phyloP scores from a whole-genome alignment of 495 filamentous ascomycete genomes.

The Schizothecium vesticola region DNA sequence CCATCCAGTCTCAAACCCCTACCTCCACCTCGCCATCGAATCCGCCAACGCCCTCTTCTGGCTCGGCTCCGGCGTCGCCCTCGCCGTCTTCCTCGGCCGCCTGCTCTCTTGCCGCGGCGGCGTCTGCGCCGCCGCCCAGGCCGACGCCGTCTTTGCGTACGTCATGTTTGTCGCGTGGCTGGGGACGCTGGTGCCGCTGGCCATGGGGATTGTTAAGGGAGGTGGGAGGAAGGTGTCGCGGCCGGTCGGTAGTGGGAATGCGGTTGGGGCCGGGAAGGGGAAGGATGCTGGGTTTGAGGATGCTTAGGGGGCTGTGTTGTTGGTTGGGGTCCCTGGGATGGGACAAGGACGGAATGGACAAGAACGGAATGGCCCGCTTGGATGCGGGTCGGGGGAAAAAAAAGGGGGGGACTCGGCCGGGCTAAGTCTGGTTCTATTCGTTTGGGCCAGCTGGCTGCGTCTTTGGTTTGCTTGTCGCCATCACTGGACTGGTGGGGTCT shows the following conservation, averaged over 20 bases:
- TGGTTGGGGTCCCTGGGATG: too few species aligned
- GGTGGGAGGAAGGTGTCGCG: slow-evolving; percentile 21
- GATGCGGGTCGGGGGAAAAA: neutral
- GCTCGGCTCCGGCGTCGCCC: slow-evolving; percentile 73
- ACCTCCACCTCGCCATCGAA: slow-evolving; percentile 58
- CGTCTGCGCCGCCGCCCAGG: slow-evolving; percentile 45
- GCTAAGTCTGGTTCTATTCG: neutral
- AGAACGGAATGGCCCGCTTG: neutral
- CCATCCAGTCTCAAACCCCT: slow-evolving; percentile 46
- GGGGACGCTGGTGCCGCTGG: slow-evolving; percentile 30
- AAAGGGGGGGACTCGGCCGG: neutral
- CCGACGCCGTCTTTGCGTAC: slow-evolving; percentile 43
- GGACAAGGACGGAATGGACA: too few species aligned
- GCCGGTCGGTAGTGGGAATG: too few species aligned
- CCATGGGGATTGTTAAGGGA: slow-evolving; percentile 33
- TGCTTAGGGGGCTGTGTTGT: neutral
- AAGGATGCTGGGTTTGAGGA: neutral
- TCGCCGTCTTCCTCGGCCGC: slow-evolving; percentile 57
- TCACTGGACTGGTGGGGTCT: neutral
- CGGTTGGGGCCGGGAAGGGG: neutral
- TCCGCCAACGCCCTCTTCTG: slow-evolving; percentile 68
- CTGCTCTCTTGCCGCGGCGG: slow-evolving; percentile 48
- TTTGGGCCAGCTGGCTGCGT: neutral
- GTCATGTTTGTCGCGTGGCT: slow-evolving; percentile 42
- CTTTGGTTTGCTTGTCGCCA: neutral